Percentiles rank a stretch among this genome's conserved stretches.
phyloP scores from a whole-genome alignment of 1,284 basidiomycete species.

The Phylloporus sp. region DNA sequence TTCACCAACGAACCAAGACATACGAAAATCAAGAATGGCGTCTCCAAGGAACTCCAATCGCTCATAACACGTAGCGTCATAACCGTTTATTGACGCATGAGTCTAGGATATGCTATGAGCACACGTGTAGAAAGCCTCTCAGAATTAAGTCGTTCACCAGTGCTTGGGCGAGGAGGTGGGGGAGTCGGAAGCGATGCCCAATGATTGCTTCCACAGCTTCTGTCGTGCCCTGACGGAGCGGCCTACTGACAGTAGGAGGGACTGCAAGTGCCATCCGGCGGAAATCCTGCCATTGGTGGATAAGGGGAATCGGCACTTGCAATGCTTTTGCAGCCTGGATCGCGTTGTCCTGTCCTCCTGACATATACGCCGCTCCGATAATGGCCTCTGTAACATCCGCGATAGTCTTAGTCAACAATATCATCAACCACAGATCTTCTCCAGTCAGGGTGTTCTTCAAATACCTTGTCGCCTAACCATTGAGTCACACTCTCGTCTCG shows the following conservation, averaged over 20 bases:
- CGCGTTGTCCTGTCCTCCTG: slow-evolving; percentile 66
- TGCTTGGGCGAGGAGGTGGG: slow-evolving; percentile 69
- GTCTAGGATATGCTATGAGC: slow-evolving; percentile 47
- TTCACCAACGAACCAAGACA: slow-evolving; percentile 31
- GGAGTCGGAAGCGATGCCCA: slow-evolving; percentile 60
- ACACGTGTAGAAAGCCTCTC: slow-evolving; percentile 2
- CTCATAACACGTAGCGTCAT: slow-evolving; percentile 64
- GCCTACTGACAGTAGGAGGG: slow-evolving; percentile 45
- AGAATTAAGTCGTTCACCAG: slow-evolving; percentile 51
- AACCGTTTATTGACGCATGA: slow-evolving; percentile 61
- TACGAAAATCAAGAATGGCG: slow-evolving; percentile 79
- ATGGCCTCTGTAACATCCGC: slow-evolving; percentile 84
- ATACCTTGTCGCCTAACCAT: slow-evolving; percentile 78
- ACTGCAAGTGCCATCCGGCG: slow-evolving; percentile 50
- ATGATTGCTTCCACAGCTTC: slow-evolving; percentile 65
- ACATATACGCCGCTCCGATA: slow-evolving; percentile 77
- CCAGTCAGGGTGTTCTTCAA: slow-evolving; percentile 2
- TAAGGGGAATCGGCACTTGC: slow-evolving; percentile 59
- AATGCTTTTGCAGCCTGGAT: slow-evolving; percentile 66
- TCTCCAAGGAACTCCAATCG: slow-evolving; percentile 84
- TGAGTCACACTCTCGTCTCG: slow-evolving; percentile 54
- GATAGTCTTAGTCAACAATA: slow-evolving; percentile 53
- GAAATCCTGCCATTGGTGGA: slow-evolving; percentile 75
- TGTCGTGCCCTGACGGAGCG: slow-evolving; percentile 49
- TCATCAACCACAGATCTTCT: slow-evolving; percentile 15